Evolutionary conservation across 2,329 filamentous ascomycete genomes (phyloP).

Genomic region (Apiospora phragmitis): DNA sequence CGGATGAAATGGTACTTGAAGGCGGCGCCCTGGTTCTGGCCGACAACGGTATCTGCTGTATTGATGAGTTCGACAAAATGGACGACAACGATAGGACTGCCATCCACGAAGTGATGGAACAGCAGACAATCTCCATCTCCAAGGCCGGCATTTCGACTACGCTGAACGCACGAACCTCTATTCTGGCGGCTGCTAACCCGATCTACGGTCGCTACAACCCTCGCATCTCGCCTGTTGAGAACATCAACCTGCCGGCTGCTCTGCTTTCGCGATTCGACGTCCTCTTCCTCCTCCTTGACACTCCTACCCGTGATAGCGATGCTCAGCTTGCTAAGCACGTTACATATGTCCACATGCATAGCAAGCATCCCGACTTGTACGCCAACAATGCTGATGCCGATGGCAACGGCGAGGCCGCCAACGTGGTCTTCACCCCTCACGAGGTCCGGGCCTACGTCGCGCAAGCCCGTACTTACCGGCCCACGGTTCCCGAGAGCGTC

Average conservation of each 20-base stretch:
- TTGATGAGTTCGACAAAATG: conserved; percentile 90
- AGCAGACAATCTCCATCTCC: conserved; percentile 83
- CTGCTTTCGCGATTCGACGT: conserved; percentile 96
- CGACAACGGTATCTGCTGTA: conserved; percentile 83
- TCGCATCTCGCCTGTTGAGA: conserved; percentile 93
- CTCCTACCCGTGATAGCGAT: conserved; percentile 83
- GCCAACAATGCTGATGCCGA: conserved; percentile 38
- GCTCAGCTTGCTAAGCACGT: conserved; percentile 95
- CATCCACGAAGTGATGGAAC: conserved; percentile 87
- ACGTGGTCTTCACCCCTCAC: conserved; percentile 82
- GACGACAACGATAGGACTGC: conserved; percentile 80
- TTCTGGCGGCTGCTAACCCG: conserved; percentile 94
- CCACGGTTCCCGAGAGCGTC: conserved; percentile 78
- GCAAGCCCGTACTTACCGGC: conserved; percentile 85
- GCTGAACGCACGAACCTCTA: conserved; percentile 92
- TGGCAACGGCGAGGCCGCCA: conserved; percentile 31
- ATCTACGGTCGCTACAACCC: conserved; percentile 98
- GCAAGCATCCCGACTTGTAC: conserved; percentile 78
- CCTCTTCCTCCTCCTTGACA: conserved; percentile 95
- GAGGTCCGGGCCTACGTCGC: conserved; percentile 97
- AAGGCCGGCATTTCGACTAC: conserved; percentile 73
- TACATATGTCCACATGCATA: conserved; percentile 96
- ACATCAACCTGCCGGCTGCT: conserved; percentile 98
- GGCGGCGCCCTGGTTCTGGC: conserved; percentile 78
- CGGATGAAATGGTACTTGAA: conserved; percentile 82